Evolutionary conservation across 73 alveolate genomes (phyloP).

Genomic region (Paramecium octaurelia): DNA sequence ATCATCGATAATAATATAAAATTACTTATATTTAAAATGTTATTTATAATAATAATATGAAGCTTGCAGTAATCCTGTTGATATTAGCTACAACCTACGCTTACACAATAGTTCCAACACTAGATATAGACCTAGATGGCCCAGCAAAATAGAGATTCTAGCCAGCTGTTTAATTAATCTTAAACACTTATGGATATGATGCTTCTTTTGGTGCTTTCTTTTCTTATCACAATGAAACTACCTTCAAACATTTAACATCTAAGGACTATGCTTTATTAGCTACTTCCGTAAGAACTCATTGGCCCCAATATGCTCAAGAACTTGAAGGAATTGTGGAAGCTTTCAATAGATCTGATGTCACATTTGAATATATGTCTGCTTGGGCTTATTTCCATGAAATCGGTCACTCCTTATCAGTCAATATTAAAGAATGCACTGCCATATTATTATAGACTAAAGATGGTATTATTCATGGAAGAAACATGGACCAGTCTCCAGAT

Average conservation of each 20-base stretch:
- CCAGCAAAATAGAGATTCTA: not conserved
- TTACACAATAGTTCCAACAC: not conserved
- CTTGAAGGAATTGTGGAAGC: conserved; percentile 2
- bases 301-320: conserved; percentile 30
- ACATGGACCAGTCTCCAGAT: conserved; percentile 40
- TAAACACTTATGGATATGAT: conserved; percentile 22
- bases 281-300: not conserved
- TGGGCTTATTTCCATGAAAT: conserved; percentile 54
- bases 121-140: conserved; percentile 13
- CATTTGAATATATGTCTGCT: conserved; percentile 29
- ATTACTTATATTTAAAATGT: not conserved
- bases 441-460: not conserved
- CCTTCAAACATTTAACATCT: not conserved
- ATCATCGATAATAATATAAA: not conserved
- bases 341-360: conserved; percentile 4
- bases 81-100: not conserved
- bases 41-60: not conserved
- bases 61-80: not conserved
- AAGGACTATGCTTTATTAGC: not conserved
- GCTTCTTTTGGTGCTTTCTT: conserved; percentile 37
- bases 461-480: conserved; percentile 40
- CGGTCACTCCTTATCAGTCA: not conserved
- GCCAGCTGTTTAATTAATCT: not conserved
- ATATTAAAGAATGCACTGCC: conserved; percentile 19
- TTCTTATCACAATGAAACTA: not conserved